These are phyloP conservation scores for Apophysomyces variabilis DNA, from an alignment of 371 early-diverging fungal species.

Conservation along the genomic window DNA sequence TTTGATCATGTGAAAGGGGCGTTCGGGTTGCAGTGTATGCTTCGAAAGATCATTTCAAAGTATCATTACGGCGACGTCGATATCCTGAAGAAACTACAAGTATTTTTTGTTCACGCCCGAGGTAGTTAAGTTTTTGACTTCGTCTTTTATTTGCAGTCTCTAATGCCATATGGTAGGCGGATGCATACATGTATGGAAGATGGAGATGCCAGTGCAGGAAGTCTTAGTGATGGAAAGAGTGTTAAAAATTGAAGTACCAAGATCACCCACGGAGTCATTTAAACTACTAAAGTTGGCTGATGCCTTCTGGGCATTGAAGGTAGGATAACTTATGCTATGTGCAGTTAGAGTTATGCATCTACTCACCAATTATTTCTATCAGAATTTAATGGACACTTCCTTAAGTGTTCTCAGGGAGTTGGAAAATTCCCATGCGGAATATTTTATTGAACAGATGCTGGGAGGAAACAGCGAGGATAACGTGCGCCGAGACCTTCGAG, in stretches of 20 bases:
- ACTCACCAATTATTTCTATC: constrained; percentile 1
- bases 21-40: constrained; percentile 2
- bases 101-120: not conserved
- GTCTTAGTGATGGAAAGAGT: constrained; percentile 2
- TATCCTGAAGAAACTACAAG: constrained; percentile 7
- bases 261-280: not conserved
- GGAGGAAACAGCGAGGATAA: not conserved
- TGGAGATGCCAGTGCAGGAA: constrained; percentile 2
- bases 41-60: constrained; percentile 4
- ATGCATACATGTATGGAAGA: not conserved
- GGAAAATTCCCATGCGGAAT: not conserved
- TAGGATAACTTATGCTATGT: constrained; percentile 3
- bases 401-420: not conserved
- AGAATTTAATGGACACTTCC: not conserved
- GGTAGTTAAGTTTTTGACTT: not conserved
- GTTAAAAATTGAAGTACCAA: not conserved
- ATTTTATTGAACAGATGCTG: constrained; percentile 6
- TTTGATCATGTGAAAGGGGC: constrained; percentile 7
- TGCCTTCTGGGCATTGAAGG: constrained; percentile 3
- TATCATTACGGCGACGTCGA: not conserved
- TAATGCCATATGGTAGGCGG: not conserved
- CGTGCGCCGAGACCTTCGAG: not conserved
- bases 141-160: not conserved
- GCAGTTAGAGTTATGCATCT: not conserved
- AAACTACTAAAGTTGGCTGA: not conserved